Conservation (phyloP, 805 yeast species). For the Suhomyces xylopsoci region DNA sequence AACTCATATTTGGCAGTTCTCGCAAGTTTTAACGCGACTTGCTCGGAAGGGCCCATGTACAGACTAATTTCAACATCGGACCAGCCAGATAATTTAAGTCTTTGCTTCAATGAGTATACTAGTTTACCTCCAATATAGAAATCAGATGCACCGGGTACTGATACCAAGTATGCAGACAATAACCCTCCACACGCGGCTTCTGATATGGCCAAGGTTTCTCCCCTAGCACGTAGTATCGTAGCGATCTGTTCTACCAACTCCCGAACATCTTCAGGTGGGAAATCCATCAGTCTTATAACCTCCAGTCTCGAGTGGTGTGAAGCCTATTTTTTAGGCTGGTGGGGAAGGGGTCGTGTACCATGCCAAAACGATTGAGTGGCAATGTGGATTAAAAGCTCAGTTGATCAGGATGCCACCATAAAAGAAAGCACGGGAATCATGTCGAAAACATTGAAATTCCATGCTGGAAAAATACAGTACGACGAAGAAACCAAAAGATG, state of each 20-base stretch:
- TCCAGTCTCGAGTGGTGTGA: neutral
- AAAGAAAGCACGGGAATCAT: constrained; percentile 1
- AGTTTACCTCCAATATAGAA: constrained; percentile 84
- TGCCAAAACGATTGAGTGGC: neutral
- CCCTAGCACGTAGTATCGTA: constrained; percentile 45
- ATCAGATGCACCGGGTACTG: constrained; percentile 81
- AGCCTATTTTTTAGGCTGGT: neutral
- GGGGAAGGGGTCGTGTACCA: constrained; percentile 4
- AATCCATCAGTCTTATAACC: constrained; percentile 22
- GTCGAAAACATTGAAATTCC: constrained; percentile 47
- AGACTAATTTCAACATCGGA: constrained; percentile 60
- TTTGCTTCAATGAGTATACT: constrained; percentile 71
- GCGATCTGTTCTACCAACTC: constrained; percentile 58
- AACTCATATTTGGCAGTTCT: constrained; percentile 75
- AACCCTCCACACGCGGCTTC: constrained; percentile 93
- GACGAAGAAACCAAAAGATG: constrained; percentile 61
- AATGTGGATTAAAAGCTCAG: neutral
- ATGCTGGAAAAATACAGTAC: constrained; percentile 75
- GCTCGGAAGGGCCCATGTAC: constrained; percentile 81
- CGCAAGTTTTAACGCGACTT: constrained; percentile 72
- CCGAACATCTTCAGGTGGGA: constrained; percentile 60
- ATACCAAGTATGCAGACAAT: constrained; percentile 72
- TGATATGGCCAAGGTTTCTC: constrained; percentile 71
- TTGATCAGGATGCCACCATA: neutral
- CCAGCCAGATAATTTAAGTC: constrained; percentile 80